Percentiles rank a stretch among this genome's conserved stretches.
Conservation (phyloP, 257 asterid genomes). For the Perilla frutescens region DNA sequence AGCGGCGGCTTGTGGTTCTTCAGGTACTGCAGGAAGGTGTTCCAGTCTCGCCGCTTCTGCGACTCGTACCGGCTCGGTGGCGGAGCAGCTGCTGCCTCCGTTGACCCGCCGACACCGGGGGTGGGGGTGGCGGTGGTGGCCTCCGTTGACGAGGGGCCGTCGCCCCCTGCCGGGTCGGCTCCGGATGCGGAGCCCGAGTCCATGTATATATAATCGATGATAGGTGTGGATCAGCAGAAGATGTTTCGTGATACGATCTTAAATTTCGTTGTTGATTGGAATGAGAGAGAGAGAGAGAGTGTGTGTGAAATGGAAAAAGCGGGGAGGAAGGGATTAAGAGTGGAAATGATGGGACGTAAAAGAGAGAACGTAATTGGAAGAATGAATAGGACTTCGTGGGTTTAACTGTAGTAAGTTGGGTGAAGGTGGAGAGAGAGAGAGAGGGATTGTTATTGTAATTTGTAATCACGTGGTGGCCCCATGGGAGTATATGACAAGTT, state of each 20-base stretch:
- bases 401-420: conserved; percentile 16
- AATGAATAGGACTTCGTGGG: conserved; percentile 28
- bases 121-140: background rate
- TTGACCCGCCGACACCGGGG: conserved; percentile 17
- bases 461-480: conserved; percentile 48
- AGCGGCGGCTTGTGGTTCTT: conserved; percentile 58
- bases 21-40: conserved; percentile 51
- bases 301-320: background rate
- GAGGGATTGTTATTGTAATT: background rate
- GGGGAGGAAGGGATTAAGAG: conserved; percentile 13
- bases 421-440: background rate
- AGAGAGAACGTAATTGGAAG: conserved; percentile 33
- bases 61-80: conserved; percentile 56
- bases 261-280: background rate
- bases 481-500: conserved; percentile 26
- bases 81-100: conserved; percentile 4
- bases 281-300: conserved; percentile 10
- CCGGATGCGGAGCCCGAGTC: conserved; percentile 41
- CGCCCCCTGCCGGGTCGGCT: conserved; percentile 9
- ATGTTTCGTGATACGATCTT: background rate
- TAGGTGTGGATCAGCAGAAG: background rate
- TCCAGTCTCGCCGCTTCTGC: conserved; percentile 57
- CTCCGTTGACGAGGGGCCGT: background rate
- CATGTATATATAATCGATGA: conserved; percentile 28
- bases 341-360: conserved; percentile 42